Evolutionary conservation across 768 basidiomycete genomes (phyloP), one percentile per base, ranked within the genome.

Genomic region (Suillus occidentalis): DNA sequence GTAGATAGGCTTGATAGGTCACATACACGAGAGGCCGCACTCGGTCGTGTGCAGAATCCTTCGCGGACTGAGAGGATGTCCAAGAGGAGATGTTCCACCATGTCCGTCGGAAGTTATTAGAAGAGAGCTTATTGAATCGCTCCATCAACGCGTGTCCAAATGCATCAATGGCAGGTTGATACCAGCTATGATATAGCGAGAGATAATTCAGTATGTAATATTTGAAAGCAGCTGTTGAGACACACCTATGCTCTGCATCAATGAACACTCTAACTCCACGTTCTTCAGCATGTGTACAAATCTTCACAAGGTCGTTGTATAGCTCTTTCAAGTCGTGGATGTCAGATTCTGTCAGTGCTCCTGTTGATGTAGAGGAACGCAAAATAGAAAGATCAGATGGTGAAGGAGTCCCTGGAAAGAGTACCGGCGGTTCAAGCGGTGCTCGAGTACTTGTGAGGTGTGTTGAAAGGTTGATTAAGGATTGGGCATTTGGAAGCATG

Each of bases 1-100:
- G 85, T 28, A 97, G 84, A 76, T 97, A 97, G 0, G 94, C 90
- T 73, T 98, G 95, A 77, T 89, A 94, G 0, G 95, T 97, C 2
- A 85, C 89, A 74, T 95, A 95, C 1, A 95, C 77, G 5, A 94
- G 79, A 0, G 94, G 92, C 62, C 88, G 87, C 6, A 86, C 76
- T n/a, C 67, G 61, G 5, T 47, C 62, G 8, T 50, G 10, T 6
- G 36, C 37, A n/a, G 57, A 39, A 40, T 31, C 40, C 18, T 9
- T 59, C 10, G 28, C 18, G 6, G 40, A 40, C 40, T 22, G 8
- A 18, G 57, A 58, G 22, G 39, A 39, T 40, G 39, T 36, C 53
- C 53, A 55, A n/a, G 53, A 55, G 20, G 53, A 36, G 6, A 36
- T 36, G 12, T 55, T 20, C 53, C 53, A 34, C 53, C 53, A 55